Evolutionary conservation across 2,329 filamentous ascomycete species (phyloP), one percentile per base, ranked within the genome.

Genomic region (Ophiocordyceps camponoti-rufipedis): DNA sequence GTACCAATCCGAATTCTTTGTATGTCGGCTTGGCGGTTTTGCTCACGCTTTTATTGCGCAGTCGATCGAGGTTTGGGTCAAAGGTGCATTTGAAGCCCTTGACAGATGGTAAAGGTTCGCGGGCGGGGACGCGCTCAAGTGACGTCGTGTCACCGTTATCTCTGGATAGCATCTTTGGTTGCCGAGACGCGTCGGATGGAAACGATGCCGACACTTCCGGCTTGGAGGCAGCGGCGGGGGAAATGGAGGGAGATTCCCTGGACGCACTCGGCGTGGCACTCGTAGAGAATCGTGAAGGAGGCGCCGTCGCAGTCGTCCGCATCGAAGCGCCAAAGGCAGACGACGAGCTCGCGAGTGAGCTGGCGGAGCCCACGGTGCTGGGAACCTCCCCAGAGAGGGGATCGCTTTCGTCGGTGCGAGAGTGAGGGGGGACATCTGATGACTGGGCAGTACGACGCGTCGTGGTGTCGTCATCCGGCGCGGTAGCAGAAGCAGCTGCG

Each of bases 311-410:
- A 56, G 59, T 58, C 49, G 66, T 61, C 51, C 59, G 62, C 48
- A 66, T 59, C 49, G 65, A 58, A 50, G 58, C 59, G 62, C 78
- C 84, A 63, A 84, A 83, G 52, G 82, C 69, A 46, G 85, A 85
- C 41, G 81, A 85, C 44, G 78, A 75, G 64, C 80, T 86, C 47
- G 74, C 70, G 56, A 80, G 71, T 47, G 82, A 86, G 63, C 78
- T 85, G 47, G 79, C 75, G 44, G 83, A 87, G 55, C 76, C 80
- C 53, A 80, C 72, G 50, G 76, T 79, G 60, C 80, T 82, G 56
- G 82, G 71, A 45, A 80, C 72, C 55, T 87, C 81, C 60, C 75
- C 76, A 53, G 73, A 67, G 48, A 69, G 57, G 50, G 70, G 74
- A 51, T 78, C 77, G 64, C 63, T 74, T 52, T 78, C 77, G 64